phyloP scores from a whole-genome alignment of 805 yeast species.

The Monosporozyma servazzii region DNA sequence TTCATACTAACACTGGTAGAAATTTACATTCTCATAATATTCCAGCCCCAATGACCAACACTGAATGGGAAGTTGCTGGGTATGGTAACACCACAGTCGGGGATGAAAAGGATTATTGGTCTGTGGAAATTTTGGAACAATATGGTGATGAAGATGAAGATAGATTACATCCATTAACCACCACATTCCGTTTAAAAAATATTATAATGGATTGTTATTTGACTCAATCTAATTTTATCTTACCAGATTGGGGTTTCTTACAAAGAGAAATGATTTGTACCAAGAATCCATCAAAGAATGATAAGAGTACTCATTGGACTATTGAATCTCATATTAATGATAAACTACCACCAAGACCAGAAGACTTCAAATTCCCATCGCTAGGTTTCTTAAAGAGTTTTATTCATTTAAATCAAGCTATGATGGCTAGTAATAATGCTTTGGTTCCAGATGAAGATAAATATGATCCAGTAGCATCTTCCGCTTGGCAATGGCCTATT shows the following conservation, averaged over 20 bases:
- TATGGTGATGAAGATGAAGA: conserved; percentile 40
- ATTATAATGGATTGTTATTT: conserved; percentile 61
- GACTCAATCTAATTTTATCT: conserved; percentile 59
- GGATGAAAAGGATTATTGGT: conserved; percentile 85
- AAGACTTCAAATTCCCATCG: conserved; percentile 44
- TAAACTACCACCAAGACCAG: conserved; percentile 46
- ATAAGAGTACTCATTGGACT: conserved; percentile 87
- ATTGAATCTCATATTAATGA: conserved; percentile 61
- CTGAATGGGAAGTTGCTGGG: conserved; percentile 76
- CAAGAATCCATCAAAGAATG: conserved; percentile 56
- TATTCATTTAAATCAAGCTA: conserved; percentile 65
- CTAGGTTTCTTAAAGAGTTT: conserved; percentile 73
- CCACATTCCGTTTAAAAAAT: conserved; percentile 61
- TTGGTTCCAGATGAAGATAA: conserved; percentile 71
- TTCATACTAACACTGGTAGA: conserved; percentile 62
- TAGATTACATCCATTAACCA: conserved; percentile 64
- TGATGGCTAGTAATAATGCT: conserved; percentile 92
- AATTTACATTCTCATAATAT: conserved; percentile 78
- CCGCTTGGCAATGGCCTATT: conserved; percentile 88
- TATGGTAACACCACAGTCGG: conserved; percentile 67
- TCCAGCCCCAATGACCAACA: conserved; percentile 60
- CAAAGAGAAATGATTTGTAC: conserved; percentile 72
- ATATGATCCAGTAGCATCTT: conserved; percentile 59
- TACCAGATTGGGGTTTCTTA: conserved; percentile 79
- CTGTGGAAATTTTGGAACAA: conserved; percentile 70